Evolutionary conservation across 352 stramenopile species (phyloP), one percentile per base, ranked within the genome.

Genomic region (Globisporangium parvum): DNA sequence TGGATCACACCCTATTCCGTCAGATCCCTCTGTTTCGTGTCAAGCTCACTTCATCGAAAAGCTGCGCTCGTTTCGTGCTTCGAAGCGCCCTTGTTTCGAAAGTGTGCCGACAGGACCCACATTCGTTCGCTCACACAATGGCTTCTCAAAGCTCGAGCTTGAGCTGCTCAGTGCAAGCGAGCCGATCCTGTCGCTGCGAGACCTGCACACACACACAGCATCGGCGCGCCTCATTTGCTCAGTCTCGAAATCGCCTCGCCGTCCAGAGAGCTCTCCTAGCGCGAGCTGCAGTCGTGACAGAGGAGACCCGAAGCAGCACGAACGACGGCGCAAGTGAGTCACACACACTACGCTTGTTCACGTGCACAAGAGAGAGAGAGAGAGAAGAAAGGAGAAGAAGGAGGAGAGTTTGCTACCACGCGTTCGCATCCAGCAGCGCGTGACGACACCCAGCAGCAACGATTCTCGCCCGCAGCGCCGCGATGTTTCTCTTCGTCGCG

Each of bases 401-500:
- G 1, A 45, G 11, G 14, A n/a, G 12, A 21, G 20, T 33, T 2
- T 21, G 23, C 23, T 8, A 37, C 12, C 40, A 12, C 41, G 17
- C 41, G 20, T 47, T 47, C 10, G 31, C 31, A 37, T 37, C 31
- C 31, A 37, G 31, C 31, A 45, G 39, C 39, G 15, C 39, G 39
- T 45, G 18, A 21, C 39, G 10, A n/a, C 33, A 21, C 5, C 14
- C 11, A 5, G 15, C 33, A 44, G 31, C 31, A 35, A 55, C 49
- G 20, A 55, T 28, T 41, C 41, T 41, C 49, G n/a, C 31, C 41
- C 55, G 41, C 42, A 50, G 47, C 17, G 28, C 41, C 15, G 48
- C 71, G 17, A 75, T 73, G 57, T 51, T 85, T 55, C 56, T 87
- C 40, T 53, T 67, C 14, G 55, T 87, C 47, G 66, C 71, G 64